Evolutionary conservation across 345 rosid genomes (phyloP), one percentile per base, ranked within the genome.

Genomic region (Barbarea vulgaris): DNA sequence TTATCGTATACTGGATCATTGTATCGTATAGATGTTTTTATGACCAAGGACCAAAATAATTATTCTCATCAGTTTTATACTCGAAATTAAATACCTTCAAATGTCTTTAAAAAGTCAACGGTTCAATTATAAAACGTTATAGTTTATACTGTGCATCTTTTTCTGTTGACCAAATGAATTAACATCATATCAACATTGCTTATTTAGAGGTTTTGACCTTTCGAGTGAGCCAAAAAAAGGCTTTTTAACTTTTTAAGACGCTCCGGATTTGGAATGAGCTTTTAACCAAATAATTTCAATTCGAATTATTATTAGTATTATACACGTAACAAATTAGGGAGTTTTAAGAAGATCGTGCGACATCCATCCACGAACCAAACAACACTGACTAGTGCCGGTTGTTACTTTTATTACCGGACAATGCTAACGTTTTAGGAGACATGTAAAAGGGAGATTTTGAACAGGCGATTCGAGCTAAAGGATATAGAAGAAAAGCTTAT

Each of bases 351-450:
- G 57, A 66, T 27, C 15, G 54, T 52, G 17, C 53, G 17, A 41
- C 70, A 63, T 52, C 18, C 4, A 54, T 17, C 12, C 39, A 56
- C 42, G 54, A 37, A 56, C 24, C 33, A 74, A 21, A 51, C 68
- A 63, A 63, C 70, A 62, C 4, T 19, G 24, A 53, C 34, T 19
- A 67, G 4, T 50, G 44, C 18, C 48, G 19, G 10, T 15, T 15
- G 19, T 44, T 44, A 44, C 9, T 30, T 30, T 75, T 60, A 67
- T 58, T 75, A 67, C 64, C 37, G 71, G 19, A 55, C 37, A 3
- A 3, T 42, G 42, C 75, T 76, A 63, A 69, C n/a, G 69, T 27
- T 27, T 74, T 56, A 14, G 30, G 69, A 41, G 55, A 73, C 44
- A 54, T 73, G 57, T 57, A 34, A 39, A 55, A 15, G 50, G 37